These are phyloP conservation scores for Leucosporidium creatinivorum DNA, from an alignment of 768 basidiomycete genomes.

Conservation along the genomic window DNA sequence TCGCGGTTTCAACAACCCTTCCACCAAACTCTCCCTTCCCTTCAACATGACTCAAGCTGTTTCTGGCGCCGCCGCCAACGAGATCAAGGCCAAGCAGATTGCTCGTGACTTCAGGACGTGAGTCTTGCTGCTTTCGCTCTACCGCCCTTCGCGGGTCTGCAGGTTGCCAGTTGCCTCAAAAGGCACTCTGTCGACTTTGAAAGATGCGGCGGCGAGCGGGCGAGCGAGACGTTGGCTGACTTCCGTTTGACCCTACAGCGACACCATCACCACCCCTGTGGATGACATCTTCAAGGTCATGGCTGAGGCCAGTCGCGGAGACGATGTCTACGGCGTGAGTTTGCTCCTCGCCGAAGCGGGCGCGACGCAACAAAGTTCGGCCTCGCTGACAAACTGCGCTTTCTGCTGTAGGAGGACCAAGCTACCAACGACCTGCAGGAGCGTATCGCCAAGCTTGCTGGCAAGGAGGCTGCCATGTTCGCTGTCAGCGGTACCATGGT, in stretches of 20 bases:
- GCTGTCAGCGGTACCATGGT: slow-evolving; percentile 82
- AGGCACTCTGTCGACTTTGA: background rate
- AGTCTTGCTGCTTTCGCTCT: background rate
- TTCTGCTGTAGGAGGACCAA: slow-evolving; percentile 42
- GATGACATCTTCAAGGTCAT: slow-evolving; percentile 36
- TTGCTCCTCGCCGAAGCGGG: background rate
- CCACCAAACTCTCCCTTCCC: too few relatives aligned
- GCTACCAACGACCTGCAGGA: slow-evolving; percentile 45
- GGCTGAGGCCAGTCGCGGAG: slow-evolving; percentile 34
- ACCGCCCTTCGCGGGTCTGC: too few relatives aligned
- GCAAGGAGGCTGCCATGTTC: slow-evolving; percentile 88
- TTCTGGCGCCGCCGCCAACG: slow-evolving; percentile 3
- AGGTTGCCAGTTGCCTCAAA: too few relatives aligned
- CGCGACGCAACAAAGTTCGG: background rate
- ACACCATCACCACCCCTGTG: slow-evolving; percentile 37
- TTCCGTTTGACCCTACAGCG: slow-evolving; percentile 6
- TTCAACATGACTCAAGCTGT: background rate
- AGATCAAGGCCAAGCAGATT: background rate
- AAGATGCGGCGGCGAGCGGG: background rate
- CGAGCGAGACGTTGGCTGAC: background rate
- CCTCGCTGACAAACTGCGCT: background rate
- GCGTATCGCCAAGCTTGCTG: slow-evolving; percentile 48
- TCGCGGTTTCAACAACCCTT: too few relatives aligned
- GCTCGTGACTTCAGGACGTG: slow-evolving; percentile 13
- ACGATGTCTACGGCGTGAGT: slow-evolving; percentile 35